Conservation (phyloP, 1,284 basidiomycete species). For the Cryptococcus neoformans region DNA sequence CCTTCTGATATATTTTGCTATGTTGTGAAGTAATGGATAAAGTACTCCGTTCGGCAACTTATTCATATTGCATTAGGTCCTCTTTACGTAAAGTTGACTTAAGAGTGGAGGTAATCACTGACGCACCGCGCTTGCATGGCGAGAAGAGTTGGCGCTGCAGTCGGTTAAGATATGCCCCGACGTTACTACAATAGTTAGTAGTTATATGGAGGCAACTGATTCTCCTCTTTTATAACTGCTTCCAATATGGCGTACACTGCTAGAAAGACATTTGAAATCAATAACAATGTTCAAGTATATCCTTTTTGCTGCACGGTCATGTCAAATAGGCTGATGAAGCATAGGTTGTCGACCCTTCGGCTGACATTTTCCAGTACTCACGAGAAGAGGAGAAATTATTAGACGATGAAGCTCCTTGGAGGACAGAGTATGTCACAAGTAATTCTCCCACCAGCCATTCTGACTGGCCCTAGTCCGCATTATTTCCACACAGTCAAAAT, state of each 20-base stretch:
- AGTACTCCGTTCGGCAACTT: neutral
- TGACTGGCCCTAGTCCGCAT: conserved; percentile 60
- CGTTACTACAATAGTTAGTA: neutral
- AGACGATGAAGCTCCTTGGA: conserved; percentile 76
- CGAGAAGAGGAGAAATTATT: conserved; percentile 66
- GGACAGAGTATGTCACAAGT: conserved; percentile 64
- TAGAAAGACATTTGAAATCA: conserved; percentile 74
- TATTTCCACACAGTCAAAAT: conserved; percentile 93
- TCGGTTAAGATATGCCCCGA: neutral
- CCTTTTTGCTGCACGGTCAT: neutral
- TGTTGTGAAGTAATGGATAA: neutral
- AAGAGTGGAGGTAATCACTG: conserved; percentile 1
- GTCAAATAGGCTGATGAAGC: neutral
- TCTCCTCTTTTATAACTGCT: too few species aligned
- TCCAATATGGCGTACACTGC: conserved; percentile 11
- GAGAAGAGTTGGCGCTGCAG: neutral
- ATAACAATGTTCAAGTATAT: conserved; percentile 63
- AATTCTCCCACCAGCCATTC: neutral
- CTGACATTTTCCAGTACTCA: conserved; percentile 80
- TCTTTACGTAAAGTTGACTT: conserved; percentile 2
- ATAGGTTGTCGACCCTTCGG: conserved; percentile 48
- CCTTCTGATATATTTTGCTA: too few species aligned
- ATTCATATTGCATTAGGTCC: too few species aligned
- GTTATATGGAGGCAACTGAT: neutral
- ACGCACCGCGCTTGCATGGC: neutral